Evolutionary conservation across 176 grass and related monocot genomes (phyloP), one percentile per base, ranked within the genome.

Genomic region (Metroxylon sagu): DNA sequence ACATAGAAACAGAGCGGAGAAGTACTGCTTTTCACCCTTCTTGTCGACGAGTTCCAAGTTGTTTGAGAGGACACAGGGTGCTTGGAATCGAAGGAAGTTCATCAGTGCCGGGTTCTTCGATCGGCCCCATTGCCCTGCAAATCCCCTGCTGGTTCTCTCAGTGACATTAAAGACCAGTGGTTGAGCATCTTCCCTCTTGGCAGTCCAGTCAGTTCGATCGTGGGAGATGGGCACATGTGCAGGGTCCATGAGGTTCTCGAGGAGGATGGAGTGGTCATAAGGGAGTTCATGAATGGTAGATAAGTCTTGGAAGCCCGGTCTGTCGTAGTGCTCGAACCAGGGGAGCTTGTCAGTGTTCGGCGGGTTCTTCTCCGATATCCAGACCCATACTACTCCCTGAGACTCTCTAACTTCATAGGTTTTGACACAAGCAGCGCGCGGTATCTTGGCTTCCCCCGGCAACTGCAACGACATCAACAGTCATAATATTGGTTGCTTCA

Each of bases 261-360:
- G 78, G 26, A 98, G 93, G 69, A 98, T 98, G 59, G 93, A 98
- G 76, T 98, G 93, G 76, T 92, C 93, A 75, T 92, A 98, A 60
- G 87, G 87, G 29, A 98, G 87, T 71, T 91, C 93, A 72, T 98
- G 93, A 15, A 83, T 77, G 18, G 87, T 78, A 5, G 93, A 98
- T 5, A 66, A 18, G 72, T 88, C 87, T 71, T 64, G 70, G 84
- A 98, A 98, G 61, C 84, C 87, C 5, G 70, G 55, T 10, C 74
- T 75, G 43, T 76, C 70, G 48, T 85, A 98, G 48, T 75, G 72
- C 62, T 91, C 78, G 76, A 98, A 98, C 82, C 82, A 85, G 4
- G 93, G 87, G 1, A 88, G 76, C 69, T 91, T 97, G 50, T 21
- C 18, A 0, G 19, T 26, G 57, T 91, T 75, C 0, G 87, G 69